Evolutionary conservation across 306 rosid species (phyloP).

Genomic region (Vigna angularis): DNA sequence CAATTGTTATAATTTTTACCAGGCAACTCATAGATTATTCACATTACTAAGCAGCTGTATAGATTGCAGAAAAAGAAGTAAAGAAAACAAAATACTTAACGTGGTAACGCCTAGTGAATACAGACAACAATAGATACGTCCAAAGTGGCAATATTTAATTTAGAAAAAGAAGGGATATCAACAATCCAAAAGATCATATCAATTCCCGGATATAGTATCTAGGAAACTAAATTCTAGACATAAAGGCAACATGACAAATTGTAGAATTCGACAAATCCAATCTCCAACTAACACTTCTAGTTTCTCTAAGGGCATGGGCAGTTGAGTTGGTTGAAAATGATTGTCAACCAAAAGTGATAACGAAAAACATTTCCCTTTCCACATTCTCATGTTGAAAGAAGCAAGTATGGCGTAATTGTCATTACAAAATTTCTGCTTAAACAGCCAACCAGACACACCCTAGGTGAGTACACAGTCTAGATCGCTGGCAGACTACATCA

Average conservation of each 20-base stretch:
- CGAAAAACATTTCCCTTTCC: conserved; percentile 35
- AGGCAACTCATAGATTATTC: conserved; percentile 21
- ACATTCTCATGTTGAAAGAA: conserved; percentile 35
- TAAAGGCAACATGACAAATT: background rate
- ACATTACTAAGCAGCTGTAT: conserved; percentile 8
- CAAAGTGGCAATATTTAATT: conserved; percentile 34
- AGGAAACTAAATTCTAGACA: conserved; percentile 41
- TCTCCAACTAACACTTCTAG: conserved; percentile 34
- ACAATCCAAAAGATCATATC: conserved; percentile 10
- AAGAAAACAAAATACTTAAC: conserved; percentile 33
- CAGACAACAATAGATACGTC: conserved; percentile 25
- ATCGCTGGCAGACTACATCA: conserved; percentile 32
- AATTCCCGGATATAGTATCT: conserved; percentile 19
- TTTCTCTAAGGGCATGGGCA: background rate
- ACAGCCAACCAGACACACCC: conserved; percentile 27
- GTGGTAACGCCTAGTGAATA: background rate
- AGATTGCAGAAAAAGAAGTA: background rate
- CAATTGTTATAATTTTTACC: background rate
- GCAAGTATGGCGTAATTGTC: conserved; percentile 40
- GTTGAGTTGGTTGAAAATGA: conserved; percentile 43
- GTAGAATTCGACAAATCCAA: conserved; percentile 31
- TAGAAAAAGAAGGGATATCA: conserved; percentile 22
- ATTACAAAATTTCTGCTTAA: conserved; percentile 18
- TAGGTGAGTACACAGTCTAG: conserved; percentile 4
- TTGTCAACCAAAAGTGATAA: conserved; percentile 42